These are phyloP conservation scores for Aspergillus carlsbadensis DNA, from an alignment of 495 filamentous ascomycete genomes.

Conservation along the genomic window DNA sequence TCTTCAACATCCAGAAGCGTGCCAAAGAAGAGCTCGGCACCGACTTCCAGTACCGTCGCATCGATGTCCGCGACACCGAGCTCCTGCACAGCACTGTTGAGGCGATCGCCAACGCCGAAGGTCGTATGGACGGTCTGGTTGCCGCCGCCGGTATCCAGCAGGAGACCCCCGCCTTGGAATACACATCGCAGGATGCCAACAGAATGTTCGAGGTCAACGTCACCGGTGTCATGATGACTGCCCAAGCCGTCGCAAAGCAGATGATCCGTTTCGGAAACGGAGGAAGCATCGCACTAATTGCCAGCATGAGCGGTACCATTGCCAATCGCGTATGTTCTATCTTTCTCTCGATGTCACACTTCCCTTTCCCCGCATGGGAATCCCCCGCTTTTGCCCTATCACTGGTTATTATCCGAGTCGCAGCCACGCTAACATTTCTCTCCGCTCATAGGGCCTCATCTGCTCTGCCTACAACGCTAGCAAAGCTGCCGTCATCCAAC, in stretches of 20 bases:
- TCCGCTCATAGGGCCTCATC: constrained; percentile 55
- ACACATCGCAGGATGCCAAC: constrained; percentile 63
- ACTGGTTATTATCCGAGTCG: neutral
- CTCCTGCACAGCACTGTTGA: constrained; percentile 65
- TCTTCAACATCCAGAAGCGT: constrained; percentile 60
- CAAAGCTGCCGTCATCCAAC: constrained; percentile 84
- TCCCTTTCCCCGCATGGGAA: constrained; percentile 4
- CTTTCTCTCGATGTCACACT: constrained; percentile 12
- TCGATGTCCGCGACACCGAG: constrained; percentile 79
- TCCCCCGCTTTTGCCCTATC: neutral
- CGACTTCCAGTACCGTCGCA: constrained; percentile 71
- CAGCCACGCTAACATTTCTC: neutral
- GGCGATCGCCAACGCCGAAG: constrained; percentile 67
- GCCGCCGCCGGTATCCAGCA: constrained; percentile 76
- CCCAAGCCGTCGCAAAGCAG: constrained; percentile 67
- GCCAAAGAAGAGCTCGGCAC: constrained; percentile 66
- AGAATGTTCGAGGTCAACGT: constrained; percentile 75
- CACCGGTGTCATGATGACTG: constrained; percentile 74
- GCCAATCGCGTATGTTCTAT: constrained; percentile 57
- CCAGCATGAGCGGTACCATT: constrained; percentile 70
- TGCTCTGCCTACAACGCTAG: constrained; percentile 87
- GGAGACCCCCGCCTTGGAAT: constrained; percentile 67
- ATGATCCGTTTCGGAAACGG: constrained; percentile 73
- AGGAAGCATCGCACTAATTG: constrained; percentile 72
- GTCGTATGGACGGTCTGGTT: constrained; percentile 73